phyloP scores from a whole-genome alignment of 2,329 filamentous ascomycete species.

The Cryphonectria carpinicola region DNA sequence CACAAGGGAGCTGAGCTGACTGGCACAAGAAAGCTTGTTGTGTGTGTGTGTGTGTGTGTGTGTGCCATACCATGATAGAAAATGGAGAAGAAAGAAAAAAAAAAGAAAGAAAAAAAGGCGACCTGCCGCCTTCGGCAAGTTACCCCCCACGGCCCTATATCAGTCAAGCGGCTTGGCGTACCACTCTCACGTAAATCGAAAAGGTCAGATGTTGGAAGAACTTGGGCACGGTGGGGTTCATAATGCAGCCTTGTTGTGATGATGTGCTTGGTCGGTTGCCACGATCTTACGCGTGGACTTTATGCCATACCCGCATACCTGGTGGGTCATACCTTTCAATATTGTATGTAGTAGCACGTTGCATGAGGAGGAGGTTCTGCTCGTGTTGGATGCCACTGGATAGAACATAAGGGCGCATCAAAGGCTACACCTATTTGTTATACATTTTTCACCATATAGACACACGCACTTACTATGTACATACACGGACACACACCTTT shows the following conservation, averaged over 20 bases:
- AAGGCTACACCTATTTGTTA: neutral
- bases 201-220: neutral
- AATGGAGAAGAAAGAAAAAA: neutral
- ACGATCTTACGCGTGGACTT: neutral
- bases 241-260: neutral
- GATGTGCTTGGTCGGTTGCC: neutral
- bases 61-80: too few relatives aligned
- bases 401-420: too few relatives aligned
- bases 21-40: neutral
- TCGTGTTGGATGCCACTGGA: too few relatives aligned
- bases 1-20: too few relatives aligned
- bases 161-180: neutral
- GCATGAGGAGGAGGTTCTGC: too few relatives aligned
- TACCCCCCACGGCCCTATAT: neutral
- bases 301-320: neutral
- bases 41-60: too few relatives aligned
- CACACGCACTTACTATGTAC: neutral
- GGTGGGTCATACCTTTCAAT: too few relatives aligned
- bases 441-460: neutral
- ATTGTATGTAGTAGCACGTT: too few relatives aligned
- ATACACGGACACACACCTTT: neutral
- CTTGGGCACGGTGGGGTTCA: too few relatives aligned
- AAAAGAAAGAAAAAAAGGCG: neutral
- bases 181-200: neutral
- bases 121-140: constrained; percentile 1